These are phyloP conservation scores for Schrenkiella parvula DNA, from an alignment of 345 rosid species.

Conservation along the genomic window DNA sequence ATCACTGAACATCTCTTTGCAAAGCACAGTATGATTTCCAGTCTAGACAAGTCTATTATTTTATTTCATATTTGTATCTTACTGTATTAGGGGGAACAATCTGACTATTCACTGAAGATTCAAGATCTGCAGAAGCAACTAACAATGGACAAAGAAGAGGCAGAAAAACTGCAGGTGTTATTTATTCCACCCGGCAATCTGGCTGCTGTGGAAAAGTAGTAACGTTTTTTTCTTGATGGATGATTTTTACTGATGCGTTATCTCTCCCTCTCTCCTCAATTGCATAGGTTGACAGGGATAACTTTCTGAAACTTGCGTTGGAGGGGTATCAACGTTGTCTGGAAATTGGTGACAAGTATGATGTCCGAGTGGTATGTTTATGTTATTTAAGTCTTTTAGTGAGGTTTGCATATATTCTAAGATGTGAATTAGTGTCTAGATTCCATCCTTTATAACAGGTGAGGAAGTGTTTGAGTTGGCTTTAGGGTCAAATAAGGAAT, in stretches of 20 bases:
- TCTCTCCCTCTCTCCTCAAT: background rate
- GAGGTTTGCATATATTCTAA: slow-evolving; percentile 1
- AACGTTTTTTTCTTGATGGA: background rate
- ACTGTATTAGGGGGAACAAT: slow-evolving; percentile 60
- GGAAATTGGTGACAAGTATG: slow-evolving; percentile 88
- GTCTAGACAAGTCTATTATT: background rate
- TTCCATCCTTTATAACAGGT: background rate
- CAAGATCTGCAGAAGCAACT: slow-evolving; percentile 86
- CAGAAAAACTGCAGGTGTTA: slow-evolving; percentile 70
- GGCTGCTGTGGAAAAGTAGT: slow-evolving; percentile 1
- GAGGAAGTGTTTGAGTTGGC: background rate
- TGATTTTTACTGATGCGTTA: slow-evolving; percentile 15
- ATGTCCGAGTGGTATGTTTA: slow-evolving; percentile 89
- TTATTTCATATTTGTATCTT: slow-evolving; percentile 6
- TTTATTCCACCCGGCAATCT: background rate
- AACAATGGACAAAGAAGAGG: slow-evolving; percentile 83
- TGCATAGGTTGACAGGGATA: slow-evolving; percentile 80
- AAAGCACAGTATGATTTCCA: background rate
- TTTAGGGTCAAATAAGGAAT: background rate
- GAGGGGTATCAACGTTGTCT: slow-evolving; percentile 87
- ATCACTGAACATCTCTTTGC: slow-evolving; percentile 4
- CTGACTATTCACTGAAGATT: slow-evolving; percentile 72
- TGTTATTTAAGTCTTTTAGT: slow-evolving; percentile 17
- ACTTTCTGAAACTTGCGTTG: slow-evolving; percentile 81
- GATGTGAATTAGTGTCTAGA: background rate